phyloP scores from a whole-genome alignment of 371 early-diverging fungal genomes.

The Mortierella sp. region DNA sequence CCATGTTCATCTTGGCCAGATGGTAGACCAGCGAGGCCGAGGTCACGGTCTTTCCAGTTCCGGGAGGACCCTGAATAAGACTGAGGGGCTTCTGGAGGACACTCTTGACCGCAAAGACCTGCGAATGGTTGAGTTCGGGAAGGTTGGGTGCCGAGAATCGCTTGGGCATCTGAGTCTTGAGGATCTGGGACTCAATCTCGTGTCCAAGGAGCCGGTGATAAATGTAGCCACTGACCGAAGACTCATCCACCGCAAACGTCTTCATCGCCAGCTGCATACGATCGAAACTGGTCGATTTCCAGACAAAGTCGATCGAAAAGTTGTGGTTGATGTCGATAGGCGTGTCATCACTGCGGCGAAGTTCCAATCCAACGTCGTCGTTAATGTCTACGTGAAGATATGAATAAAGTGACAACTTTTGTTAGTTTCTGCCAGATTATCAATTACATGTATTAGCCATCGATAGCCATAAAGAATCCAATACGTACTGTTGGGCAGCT shows the following conservation, averaged over 20 bases:
- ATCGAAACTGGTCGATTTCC: conserved; percentile 98
- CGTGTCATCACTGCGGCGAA: conserved; percentile 73
- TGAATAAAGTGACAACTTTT: not conserved
- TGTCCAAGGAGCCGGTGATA: conserved; percentile 95
- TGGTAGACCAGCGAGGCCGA: conserved; percentile 98
- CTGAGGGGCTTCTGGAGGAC: conserved; percentile 92
- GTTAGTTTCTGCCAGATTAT: not conserved
- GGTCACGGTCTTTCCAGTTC: conserved; percentile 99
- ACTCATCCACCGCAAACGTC: conserved; percentile 95
- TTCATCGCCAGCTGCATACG: conserved; percentile 97
- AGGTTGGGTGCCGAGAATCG: conserved; percentile 92
- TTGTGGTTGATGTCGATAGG: conserved; percentile 93
- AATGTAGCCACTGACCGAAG: conserved; percentile 94
- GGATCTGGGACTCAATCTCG: conserved; percentile 85
- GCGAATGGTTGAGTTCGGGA: conserved; percentile 98
- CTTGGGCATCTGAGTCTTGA: conserved; percentile 86
- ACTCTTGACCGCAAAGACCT: conserved; percentile 94
- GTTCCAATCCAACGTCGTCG: conserved; percentile 94
- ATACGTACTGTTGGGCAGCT: conserved; percentile 89
- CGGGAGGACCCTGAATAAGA: conserved; percentile 98
- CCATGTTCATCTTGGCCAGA: conserved; percentile 90
- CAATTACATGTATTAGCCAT: not conserved
- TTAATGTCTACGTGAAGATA: conserved; percentile 71
- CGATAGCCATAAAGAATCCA: not conserved
- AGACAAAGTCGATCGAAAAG: conserved; percentile 98